Base-by-base conservation (phyloP, 148 eudicot species). In the Beta vulgaris region DNA sequence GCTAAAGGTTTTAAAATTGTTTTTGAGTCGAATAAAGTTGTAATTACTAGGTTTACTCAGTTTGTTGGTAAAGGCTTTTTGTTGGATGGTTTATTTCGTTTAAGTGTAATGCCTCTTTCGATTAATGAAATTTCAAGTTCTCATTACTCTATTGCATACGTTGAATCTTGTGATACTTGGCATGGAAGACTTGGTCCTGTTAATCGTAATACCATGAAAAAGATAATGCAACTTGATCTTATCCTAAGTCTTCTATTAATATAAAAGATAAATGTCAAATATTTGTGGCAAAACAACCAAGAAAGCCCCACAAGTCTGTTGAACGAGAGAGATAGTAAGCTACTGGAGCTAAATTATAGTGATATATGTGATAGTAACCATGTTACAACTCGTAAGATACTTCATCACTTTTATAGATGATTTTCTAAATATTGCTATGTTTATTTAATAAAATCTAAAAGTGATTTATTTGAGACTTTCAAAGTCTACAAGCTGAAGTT, bases 321-420 rank as follows among this genome's bases (percentile, higher is more conserved):
- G 0, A 21, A 43, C 7, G 49, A 37, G 21, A 69, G 25, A 21
- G 54, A 28, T 16, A 54, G 59, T 1, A 46, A 26, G 14, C 32
- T 53, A 16, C 36, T 57, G 23, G 44, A 76, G 21, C 12, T 76
- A 25, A 4, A 57, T 32, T 68, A 69, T 68, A 54, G 67, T 44
- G 69, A 77, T 60, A 1, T 77, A 1, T 77, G 75, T 77, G 75
- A 77, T 59, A 19, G 49, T 32, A 32, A 68, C 19, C 46, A 46
- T 6, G 4, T 58, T 0, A 9, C 43, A 19, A 43, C 69, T 59
- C 61, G 61, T 29, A 19, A 40, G 29, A 19, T 76, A 76, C 23
- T 77, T 77, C 32, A 77, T 77, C 11, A 59, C 68, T 6, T 60
- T 68, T 68, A 68, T 55, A 37, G 55, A 76, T 26, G 42, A 76